Percentiles rank a stretch among this genome's conserved stretches.
phyloP scores from a whole-genome alignment of 1,284 basidiomycete genomes.

The Neonothopanus nambi region DNA sequence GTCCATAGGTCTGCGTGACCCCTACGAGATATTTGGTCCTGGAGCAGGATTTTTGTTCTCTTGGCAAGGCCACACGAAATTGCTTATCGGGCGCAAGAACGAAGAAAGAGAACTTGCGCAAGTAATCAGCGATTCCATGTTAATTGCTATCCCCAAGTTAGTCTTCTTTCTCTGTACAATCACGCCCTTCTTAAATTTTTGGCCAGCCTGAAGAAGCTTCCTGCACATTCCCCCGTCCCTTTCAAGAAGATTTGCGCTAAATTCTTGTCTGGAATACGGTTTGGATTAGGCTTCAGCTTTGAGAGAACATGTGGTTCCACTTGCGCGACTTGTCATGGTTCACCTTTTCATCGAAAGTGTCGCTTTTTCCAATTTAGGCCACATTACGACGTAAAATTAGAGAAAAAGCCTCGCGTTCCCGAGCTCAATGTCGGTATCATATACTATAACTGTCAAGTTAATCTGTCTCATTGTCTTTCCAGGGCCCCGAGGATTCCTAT shows the following conservation, averaged over 20 bases:
- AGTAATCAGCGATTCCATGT: conserved; percentile 78
- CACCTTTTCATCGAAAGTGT: conserved; percentile 77
- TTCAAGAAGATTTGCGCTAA: conserved; percentile 74
- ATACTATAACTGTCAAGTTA: not conserved
- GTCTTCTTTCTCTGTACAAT: conserved; percentile 18
- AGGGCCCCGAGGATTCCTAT: conserved; percentile 76
- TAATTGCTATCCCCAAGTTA: conserved; percentile 84
- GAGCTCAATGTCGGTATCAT: conserved; percentile 48
- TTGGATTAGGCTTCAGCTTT: conserved; percentile 84
- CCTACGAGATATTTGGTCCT: conserved; percentile 71
- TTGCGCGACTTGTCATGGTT: conserved; percentile 65
- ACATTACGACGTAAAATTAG: conserved; percentile 80
- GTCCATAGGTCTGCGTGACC: conserved; percentile 78
- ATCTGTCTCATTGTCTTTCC: conserved; percentile 1
- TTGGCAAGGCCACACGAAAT: conserved; percentile 78
- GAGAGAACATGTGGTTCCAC: conserved; percentile 85
- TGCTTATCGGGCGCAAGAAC: conserved; percentile 78
- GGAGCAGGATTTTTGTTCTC: conserved; percentile 91
- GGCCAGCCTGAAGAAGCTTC: conserved; percentile 8
- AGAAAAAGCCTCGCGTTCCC: conserved; percentile 47
- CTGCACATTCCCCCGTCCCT: conserved; percentile 19
- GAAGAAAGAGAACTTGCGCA: conserved; percentile 82
- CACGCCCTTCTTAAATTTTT: conserved; percentile 17
- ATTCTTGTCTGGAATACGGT: conserved; percentile 86
- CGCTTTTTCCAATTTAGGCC: conserved; percentile 82